Percentiles rank a stretch among this genome's conserved stretches.
Evolutionary conservation across 805 yeast species (phyloP).

Genomic region (Zygosaccharomyces lentus): DNA sequence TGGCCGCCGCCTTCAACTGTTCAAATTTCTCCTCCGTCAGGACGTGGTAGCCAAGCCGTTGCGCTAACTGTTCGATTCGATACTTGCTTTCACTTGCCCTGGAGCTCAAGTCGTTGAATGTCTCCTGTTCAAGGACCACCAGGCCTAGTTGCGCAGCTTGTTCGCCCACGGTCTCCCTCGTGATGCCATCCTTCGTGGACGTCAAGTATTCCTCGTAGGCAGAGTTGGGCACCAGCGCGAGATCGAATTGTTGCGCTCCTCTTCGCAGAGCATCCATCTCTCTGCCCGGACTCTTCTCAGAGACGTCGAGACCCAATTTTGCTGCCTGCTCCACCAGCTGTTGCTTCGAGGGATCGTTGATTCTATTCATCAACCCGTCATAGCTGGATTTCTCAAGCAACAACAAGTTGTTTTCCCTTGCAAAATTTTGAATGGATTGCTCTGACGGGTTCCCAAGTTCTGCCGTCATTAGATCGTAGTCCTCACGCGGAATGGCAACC

Average conservation of each 20-base stretch:
- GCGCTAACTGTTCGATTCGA: conserved; percentile 11
- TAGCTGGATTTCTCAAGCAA: conserved; percentile 25
- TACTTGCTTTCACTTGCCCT: conserved; percentile 5
- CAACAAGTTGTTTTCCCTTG: conserved; percentile 29
- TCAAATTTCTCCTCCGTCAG: conserved; percentile 14
- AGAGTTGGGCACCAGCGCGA: conserved; percentile 20
- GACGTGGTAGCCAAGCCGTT: conserved; percentile 14
- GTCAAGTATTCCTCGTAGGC: conserved; percentile 18
- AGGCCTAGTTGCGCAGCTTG: conserved; percentile 7
- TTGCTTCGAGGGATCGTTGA: conserved; percentile 23
- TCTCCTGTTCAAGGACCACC: conserved; percentile 3
- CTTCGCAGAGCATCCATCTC: conserved; percentile 1
- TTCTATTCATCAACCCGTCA: conserved; percentile 18
- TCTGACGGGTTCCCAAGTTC: conserved; percentile 27
- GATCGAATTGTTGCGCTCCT: conserved; percentile 15
- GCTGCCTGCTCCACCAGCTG: conserved; percentile 32
- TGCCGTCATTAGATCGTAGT: conserved; percentile 25
- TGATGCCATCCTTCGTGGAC: neutral
- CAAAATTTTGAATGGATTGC: conserved; percentile 21
- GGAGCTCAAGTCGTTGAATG: conserved; percentile 4
- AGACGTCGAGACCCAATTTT: conserved; percentile 28
- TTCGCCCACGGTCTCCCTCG: conserved; percentile 3
- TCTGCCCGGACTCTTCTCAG: neutral
- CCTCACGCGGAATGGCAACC: conserved; percentile 28
- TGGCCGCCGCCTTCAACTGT: conserved; percentile 3